Conservation (phyloP, 495 filamentous ascomycete genomes). For the Hypoxylon intermedium region DNA sequence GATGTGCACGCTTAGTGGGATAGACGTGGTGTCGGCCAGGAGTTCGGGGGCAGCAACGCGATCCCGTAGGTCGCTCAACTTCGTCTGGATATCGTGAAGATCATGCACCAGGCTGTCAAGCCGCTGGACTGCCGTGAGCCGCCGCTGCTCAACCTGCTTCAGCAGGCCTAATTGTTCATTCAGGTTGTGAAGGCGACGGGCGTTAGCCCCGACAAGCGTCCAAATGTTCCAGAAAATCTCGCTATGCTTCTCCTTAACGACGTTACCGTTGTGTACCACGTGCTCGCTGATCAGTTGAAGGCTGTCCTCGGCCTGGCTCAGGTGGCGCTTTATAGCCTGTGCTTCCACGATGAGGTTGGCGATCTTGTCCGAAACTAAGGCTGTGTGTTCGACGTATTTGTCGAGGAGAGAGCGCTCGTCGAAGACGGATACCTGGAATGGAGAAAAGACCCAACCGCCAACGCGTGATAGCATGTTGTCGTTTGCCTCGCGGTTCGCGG, state of each 20-base stretch:
- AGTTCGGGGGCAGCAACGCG: slow-evolving; percentile 67
- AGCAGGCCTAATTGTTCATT: slow-evolving; percentile 65
- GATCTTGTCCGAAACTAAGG: slow-evolving; percentile 70
- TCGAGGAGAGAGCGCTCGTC: slow-evolving; percentile 61
- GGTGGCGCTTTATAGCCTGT: slow-evolving; percentile 62
- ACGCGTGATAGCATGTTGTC: slow-evolving; percentile 41
- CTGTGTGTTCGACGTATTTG: slow-evolving; percentile 70
- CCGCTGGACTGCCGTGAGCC: slow-evolving; percentile 64
- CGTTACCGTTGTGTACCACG: slow-evolving; percentile 60
- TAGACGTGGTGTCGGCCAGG: slow-evolving; percentile 44
- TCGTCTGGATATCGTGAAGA: slow-evolving; percentile 68
- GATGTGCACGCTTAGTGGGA: slow-evolving; percentile 72
- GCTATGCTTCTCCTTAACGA: slow-evolving; percentile 57
- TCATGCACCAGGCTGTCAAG: slow-evolving; percentile 66
- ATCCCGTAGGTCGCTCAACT: slow-evolving; percentile 71
- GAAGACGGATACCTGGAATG: slow-evolving; percentile 62
- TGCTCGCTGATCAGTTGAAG: slow-evolving; percentile 70
- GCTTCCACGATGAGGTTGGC: slow-evolving; percentile 67
- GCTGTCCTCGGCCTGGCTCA: slow-evolving; percentile 67
- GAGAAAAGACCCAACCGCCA: slow-evolving; percentile 54
- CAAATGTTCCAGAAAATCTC: slow-evolving; percentile 71
- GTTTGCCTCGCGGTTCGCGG: slow-evolving; percentile 49
- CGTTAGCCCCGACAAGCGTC: slow-evolving; percentile 73
- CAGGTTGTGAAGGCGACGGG: slow-evolving; percentile 59
- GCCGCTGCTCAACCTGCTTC: slow-evolving; percentile 63